Evolutionary conservation across 441 rosid genomes (phyloP), one percentile per base, ranked within the genome.

Genomic region (Iberis amara): DNA sequence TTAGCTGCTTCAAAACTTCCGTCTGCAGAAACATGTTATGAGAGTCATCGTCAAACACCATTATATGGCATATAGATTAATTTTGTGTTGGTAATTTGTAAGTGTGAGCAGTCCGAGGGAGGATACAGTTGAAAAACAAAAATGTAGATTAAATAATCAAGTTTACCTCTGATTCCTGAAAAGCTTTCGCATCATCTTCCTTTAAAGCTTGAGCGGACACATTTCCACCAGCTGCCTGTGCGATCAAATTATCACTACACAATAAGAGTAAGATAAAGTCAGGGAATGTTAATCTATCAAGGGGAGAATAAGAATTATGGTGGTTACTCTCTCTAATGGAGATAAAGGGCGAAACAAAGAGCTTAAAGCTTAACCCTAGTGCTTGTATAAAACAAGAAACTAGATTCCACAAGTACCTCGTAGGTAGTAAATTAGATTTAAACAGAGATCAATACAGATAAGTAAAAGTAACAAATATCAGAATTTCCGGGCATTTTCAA

Each of bases 1-100:
- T 76, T 55, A 90, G 74, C 73, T 90, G 89, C 75, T 73, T 85
- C 75, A 85, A 65, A 33, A 86, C 97, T 79, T 85, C 96, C 13
- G 94, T 79, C 97, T 90, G 76, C 57, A 65, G 59, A 55, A 74
- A 30, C 33, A 58, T 11, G 33, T n/a, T n/a, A 18, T 3, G 49
- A 47, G 9, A 33, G 8, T 52, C 40, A 47, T 59, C 18, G 0
- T 40, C 33, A 52, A 15, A 31, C 50, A 11, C 8, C 46, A 47
- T 2, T 30, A 24, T 11, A 26, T 32, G 47, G 57, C 3, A 7
- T 7, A n/a, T 23, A 39, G 18, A 46, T 24, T 39, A 31, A 8
- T 58, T 37, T 32, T 11, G 8, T 38, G 12, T 2, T n/a, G 3
- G 32, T 28, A 28, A 4, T 28, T 1, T 28, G 8, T 28, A 28